Evolutionary conservation across 306 rosid genomes (phyloP).

Genomic region (Malus domestica): ASM211411v1 NC_041802.1:30358501-30359000

Average conservation of each 20-base stretch:
- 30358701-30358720: not conserved
- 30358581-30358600: slow-evolving; percentile 89
- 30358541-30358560: slow-evolving; percentile 71
- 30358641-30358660: slow-evolving; percentile 88
- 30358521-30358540: slow-evolving; percentile 55
- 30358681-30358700: not conserved
- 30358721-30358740: slow-evolving; percentile 5
- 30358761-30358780: slow-evolving; percentile 14
- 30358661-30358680: slow-evolving; percentile 9
- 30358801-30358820: not conserved
- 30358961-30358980: not conserved
- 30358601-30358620: slow-evolving; percentile 85
- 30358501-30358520: slow-evolving; percentile 70
- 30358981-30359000: not conserved
- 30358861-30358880: not conserved
- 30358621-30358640: slow-evolving; percentile 69
- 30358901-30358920: not conserved
- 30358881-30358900: not conserved
- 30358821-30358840: not conserved
- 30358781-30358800: not conserved
- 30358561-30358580: slow-evolving; percentile 96
- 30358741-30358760: not conserved
- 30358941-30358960: not conserved
- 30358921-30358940: not conserved
- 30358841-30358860: not conserved